phyloP scores from a whole-genome alignment of 768 basidiomycete genomes.

The Boletus subcaerulescens region DNA sequence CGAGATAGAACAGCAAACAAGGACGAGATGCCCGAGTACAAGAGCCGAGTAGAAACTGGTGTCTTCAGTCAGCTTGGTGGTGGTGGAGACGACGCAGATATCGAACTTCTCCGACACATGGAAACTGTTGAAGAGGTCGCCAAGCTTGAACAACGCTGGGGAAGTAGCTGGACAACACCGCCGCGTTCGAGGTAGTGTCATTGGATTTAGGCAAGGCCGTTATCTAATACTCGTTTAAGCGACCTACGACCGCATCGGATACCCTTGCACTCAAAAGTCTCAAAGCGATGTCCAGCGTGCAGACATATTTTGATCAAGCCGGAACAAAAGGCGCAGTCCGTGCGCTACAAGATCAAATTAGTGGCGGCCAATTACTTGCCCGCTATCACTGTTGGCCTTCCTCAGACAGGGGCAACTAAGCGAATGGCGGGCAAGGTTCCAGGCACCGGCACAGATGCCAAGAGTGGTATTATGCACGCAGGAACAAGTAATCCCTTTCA shows the following conservation, averaged over 20 bases:
- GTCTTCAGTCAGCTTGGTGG: conserved; percentile 50
- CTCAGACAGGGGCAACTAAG: conserved; percentile 46
- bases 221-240: conserved; percentile 37
- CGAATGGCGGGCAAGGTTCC: conserved; percentile 36
- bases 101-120: conserved; percentile 65
- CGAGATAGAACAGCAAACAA: conserved; percentile 66
- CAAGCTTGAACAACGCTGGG: conserved; percentile 76
- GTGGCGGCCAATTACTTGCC: conserved; percentile 95
- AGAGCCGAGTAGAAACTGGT: conserved; percentile 63
- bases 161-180: conserved; percentile 71
- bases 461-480: conserved; percentile 52
- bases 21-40: conserved; percentile 78
- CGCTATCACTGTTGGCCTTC: conserved; percentile 69
- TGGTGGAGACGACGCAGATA: conserved; percentile 66
- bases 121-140: conserved; percentile 63
- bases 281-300: conserved; percentile 92
- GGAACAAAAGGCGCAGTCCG: conserved; percentile 93
- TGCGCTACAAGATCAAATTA: conserved; percentile 95
- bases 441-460: conserved; percentile 37
- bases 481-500: conserved; percentile 86
- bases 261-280: conserved; percentile 88
- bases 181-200: conserved; percentile 54
- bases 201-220: not conserved
- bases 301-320: conserved; percentile 98
- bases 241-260: conserved; percentile 87